Conservation (phyloP, 192 early-diverging fungal species). For the Nowakowskiella sp. region DNA sequence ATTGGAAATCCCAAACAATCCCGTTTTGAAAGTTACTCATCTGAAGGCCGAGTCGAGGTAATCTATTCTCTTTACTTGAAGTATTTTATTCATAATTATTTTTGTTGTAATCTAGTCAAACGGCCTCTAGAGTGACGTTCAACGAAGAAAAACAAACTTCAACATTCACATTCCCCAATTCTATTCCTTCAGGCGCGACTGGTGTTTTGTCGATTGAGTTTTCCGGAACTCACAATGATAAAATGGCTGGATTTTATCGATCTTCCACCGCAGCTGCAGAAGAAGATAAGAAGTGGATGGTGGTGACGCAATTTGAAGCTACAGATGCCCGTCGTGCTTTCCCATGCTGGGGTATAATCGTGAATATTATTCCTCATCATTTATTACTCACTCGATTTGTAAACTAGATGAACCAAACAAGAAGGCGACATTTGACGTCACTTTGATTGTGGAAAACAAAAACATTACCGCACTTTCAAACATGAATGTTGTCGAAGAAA, state of each 20-base stretch:
- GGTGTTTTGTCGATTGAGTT: slow-evolving; percentile 39
- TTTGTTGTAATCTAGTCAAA: slow-evolving; percentile 17
- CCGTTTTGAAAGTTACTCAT: slow-evolving; percentile 19
- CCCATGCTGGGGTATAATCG: slow-evolving; percentile 98
- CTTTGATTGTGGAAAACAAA: slow-evolving; percentile 62
- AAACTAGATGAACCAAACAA: slow-evolving; percentile 87
- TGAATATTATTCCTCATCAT: no score
- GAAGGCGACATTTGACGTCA: slow-evolving; percentile 93
- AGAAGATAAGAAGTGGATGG: slow-evolving; percentile 56
- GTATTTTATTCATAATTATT: neutral
- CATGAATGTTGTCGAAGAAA: slow-evolving; percentile 73
- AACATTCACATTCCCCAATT: slow-evolving; percentile 38
- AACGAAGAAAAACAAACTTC: slow-evolving; percentile 35
- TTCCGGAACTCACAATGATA: slow-evolving; percentile 48
- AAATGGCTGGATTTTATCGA: slow-evolving; percentile 94
- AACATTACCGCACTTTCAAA: slow-evolving; percentile 82
- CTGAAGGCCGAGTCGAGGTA: slow-evolving; percentile 27
- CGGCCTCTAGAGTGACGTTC: slow-evolving; percentile 31
- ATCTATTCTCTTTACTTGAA: neutral
- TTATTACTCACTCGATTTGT: no score
- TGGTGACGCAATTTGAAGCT: slow-evolving; percentile 92
- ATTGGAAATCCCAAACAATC: slow-evolving; percentile 20
- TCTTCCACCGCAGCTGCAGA: slow-evolving; percentile 56
- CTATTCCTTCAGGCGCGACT: slow-evolving; percentile 32
- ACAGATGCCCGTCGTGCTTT: slow-evolving; percentile 84